Percentiles rank a stretch among this genome's conserved stretches.
These are phyloP conservation scores for Salix viminalis DNA, from an alignment of 345 rosid genomes.

Conservation along the genomic window DNA sequence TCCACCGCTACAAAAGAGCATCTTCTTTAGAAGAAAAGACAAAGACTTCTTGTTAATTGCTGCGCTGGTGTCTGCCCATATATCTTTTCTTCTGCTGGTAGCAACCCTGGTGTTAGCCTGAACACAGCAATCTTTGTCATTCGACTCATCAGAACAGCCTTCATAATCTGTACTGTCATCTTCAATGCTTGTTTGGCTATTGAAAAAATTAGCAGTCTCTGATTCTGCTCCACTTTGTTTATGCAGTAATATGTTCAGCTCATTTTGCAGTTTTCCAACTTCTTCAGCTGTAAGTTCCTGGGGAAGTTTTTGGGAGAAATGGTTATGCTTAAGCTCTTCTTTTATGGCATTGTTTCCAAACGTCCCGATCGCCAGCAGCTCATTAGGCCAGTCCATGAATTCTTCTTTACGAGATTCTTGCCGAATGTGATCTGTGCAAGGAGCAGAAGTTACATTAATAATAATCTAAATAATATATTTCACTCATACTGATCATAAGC, in stretches of 20 bases:
- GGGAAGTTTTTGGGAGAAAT: background rate
- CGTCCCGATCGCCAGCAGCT: slow-evolving; percentile 73
- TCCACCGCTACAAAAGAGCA: slow-evolving; percentile 57
- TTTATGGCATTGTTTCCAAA: slow-evolving; percentile 45
- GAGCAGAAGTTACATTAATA: background rate
- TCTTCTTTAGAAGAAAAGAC: slow-evolving; percentile 62
- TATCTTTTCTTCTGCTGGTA: slow-evolving; percentile 25
- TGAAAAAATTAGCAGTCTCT: background rate
- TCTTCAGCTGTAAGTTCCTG: slow-evolving; percentile 30
- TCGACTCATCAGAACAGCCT: background rate
- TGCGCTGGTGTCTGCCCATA: slow-evolving; percentile 15
- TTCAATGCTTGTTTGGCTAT: background rate
- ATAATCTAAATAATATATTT: background rate
- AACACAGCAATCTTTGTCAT: slow-evolving; percentile 6
- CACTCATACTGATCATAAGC: too few species aligned
- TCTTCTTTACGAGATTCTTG: slow-evolving; percentile 42
- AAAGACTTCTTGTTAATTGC: slow-evolving; percentile 44
- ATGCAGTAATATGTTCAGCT: slow-evolving; percentile 23
- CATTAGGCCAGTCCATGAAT: slow-evolving; percentile 59
- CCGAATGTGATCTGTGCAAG: slow-evolving; percentile 11
- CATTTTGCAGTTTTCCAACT: slow-evolving; percentile 31
- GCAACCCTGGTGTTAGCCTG: slow-evolving; percentile 6
- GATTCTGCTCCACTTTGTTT: slow-evolving; percentile 14
- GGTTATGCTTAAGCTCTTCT: slow-evolving; percentile 17
- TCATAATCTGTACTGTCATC: slow-evolving; percentile 5